Evolutionary conservation across 2,329 filamentous ascomycete species (phyloP), one percentile per base, ranked within the genome.

Genomic region (Zymoseptoria brevis): DNA sequence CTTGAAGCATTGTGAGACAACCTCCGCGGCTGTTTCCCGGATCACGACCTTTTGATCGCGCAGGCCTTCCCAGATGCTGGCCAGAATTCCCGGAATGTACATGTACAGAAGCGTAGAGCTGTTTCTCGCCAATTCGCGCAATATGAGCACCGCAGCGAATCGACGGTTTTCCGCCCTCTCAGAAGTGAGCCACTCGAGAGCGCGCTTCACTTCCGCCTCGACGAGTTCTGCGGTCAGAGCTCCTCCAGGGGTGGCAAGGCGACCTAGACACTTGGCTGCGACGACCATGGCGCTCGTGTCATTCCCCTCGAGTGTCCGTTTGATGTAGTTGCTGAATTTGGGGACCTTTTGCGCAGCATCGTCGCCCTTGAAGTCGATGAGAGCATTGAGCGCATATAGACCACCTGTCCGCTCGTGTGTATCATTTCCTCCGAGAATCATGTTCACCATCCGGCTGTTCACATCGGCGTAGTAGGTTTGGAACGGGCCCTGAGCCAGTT

Each of bases 281-380:
- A 89, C 86, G 58, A 95, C 85, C 87, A 99, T 93, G 21, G 94
- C 90, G 57, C 86, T 86, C 64, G 90, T 89, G 69, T 99, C 94
- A 72, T 92, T 96, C 63, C 93, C 93, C 68, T 92, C 85, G 67
- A 99, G 81, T 48, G 96, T 88, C 53, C 85, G 88, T 67, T 92
- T 89, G 60, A 99, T 83, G 69, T 93, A 95, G 64, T 90, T 90
- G 52, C 90, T 90, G 72, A 97, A 99, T 57, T 94, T 86, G 29
- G 93, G 96, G 60, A 94, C 96, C 76, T 97, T 97, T 69, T 90
- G 86, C 41, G 90, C 90, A 22, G 89, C 85, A 76, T 99, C 95
- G 67, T 96, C 90, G 60, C 92, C 93, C 68, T 96, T 93, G 73
- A 97, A 96, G 73, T 96, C 92, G 74, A 97, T 93, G 57, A 99